Evolutionary conservation across 257 asterid species (phyloP).

Genomic region (Nicotiana knightiana): DNA sequence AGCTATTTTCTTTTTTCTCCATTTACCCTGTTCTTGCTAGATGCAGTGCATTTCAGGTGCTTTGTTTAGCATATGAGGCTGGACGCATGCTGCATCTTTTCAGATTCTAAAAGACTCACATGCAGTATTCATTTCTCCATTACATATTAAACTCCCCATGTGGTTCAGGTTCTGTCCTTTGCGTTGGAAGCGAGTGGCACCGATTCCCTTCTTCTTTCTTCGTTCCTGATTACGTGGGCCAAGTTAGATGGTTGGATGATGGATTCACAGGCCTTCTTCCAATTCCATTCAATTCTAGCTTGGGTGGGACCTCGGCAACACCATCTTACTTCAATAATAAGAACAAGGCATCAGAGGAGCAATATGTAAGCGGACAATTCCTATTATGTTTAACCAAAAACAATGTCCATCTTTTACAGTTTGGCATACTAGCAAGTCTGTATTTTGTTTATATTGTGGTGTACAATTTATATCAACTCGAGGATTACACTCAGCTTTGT

Average conservation of each 20-base stretch:
- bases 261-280: constrained; percentile 98
- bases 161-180: constrained; percentile 60
- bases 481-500: not conserved
- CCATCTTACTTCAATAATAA: constrained; percentile 84
- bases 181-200: constrained; percentile 99
- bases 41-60: not conserved
- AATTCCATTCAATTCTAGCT: constrained; percentile 74
- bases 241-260: constrained; percentile 94
- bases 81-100: not conserved
- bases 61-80: not conserved
- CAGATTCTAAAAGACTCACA: not conserved
- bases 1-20: not conserved
- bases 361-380: constrained; percentile 54
- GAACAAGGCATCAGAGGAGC: constrained; percentile 86
- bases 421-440: not conserved
- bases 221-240: constrained; percentile 67
- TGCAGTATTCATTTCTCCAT: not conserved
- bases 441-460: not conserved
- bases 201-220: constrained; percentile 90
- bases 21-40: not conserved
- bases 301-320: constrained; percentile 94
- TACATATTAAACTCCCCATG: not conserved
- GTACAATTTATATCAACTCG: not conserved
- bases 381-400: constrained; percentile 1
- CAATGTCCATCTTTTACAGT: not conserved